Percentiles rank a stretch among this genome's conserved stretches.
These are phyloP conservation scores for Amphibolis antarctica DNA, from an alignment of 106 monocot genomes.

Conservation along the genomic window DNA sequence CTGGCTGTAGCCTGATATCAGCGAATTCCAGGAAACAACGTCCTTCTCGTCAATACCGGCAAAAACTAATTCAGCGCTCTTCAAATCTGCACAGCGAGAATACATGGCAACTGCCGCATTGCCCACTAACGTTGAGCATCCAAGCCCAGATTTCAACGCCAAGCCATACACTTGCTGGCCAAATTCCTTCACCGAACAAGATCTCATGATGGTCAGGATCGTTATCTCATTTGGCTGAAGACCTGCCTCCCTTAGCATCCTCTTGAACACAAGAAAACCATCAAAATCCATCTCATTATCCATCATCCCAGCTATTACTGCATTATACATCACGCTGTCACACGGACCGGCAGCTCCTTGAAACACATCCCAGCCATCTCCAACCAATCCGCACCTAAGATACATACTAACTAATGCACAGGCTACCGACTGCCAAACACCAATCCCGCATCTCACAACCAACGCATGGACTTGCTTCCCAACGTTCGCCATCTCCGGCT, in stretches of 20 bases:
- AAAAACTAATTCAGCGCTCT: constrained; percentile 16
- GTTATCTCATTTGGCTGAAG: constrained; percentile 23
- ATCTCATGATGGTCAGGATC: constrained; percentile 23
- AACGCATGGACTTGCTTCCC: constrained; percentile 28
- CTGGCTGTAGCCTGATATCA: constrained; percentile 30
- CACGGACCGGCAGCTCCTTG: constrained; percentile 4
- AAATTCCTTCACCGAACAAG: constrained; percentile 9
- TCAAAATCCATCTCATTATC: constrained; percentile 19
- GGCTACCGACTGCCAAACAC: constrained; percentile 14
- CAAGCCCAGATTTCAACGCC: constrained; percentile 15
- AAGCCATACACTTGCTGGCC: constrained; percentile 22
- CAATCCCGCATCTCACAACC: constrained; percentile 24
- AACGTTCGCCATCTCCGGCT: background rate
- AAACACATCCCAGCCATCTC: constrained; percentile 18
- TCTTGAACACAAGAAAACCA: constrained; percentile 17
- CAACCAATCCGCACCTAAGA: constrained; percentile 15
- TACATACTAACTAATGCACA: constrained; percentile 35
- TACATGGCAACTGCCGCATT: constrained; percentile 30
- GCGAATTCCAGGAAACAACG: constrained; percentile 36
- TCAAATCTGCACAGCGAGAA: constrained; percentile 12
- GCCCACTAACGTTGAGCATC: constrained; percentile 15
- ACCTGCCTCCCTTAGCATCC: constrained; percentile 8
- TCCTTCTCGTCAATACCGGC: constrained; percentile 21
- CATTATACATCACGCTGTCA: constrained; percentile 28
- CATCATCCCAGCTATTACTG: constrained; percentile 26